phyloP scores from a whole-genome alignment of 148 eudicot species.

The Camellia sinensis region DNA sequence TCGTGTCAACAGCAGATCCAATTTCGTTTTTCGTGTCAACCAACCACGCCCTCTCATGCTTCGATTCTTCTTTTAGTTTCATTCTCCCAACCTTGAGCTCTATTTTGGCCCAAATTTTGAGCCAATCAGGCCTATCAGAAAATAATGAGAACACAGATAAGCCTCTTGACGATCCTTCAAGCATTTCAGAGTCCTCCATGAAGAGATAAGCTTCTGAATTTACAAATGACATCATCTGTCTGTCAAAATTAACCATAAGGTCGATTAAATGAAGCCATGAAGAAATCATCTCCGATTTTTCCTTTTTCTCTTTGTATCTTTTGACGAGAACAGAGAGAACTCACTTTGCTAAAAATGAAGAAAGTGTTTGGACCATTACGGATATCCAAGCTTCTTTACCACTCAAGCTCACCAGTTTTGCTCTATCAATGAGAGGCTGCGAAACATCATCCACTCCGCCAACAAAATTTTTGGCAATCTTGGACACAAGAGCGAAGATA shows the following conservation, averaged over 20 bases:
- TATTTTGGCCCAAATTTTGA: conserved; percentile 46
- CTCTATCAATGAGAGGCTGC: neutral
- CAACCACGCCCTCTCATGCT: conserved; percentile 41
- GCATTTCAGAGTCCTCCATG: conserved; percentile 22
- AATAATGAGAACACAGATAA: conserved; percentile 42
- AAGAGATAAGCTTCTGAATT: conserved; percentile 37
- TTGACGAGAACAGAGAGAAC: conserved; percentile 37
- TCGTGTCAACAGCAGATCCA: conserved; percentile 18
- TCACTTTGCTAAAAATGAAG: conserved; percentile 35
- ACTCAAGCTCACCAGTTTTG: conserved; percentile 45
- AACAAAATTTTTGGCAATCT: too few relatives aligned
- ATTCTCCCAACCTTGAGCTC: conserved; percentile 51
- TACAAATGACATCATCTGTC: conserved; percentile 36
- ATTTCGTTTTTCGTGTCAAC: conserved; percentile 15
- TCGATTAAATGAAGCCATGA: conserved; percentile 55
- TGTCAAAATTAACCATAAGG: conserved; percentile 43
- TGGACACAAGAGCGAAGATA: too few relatives aligned
- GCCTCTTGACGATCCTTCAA: conserved; percentile 21
- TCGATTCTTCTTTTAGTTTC: conserved; percentile 43
- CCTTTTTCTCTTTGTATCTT: conserved; percentile 34
- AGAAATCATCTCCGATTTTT: conserved; percentile 30
- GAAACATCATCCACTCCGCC: too few relatives aligned
- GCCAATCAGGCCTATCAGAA: conserved; percentile 52
- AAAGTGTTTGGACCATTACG: conserved; percentile 43
- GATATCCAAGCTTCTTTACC: conserved; percentile 59